Percentiles rank a stretch among this genome's conserved stretches.
Conservation (phyloP, 2,329 filamentous ascomycete species). For the Pyricularia sp. region DNA sequence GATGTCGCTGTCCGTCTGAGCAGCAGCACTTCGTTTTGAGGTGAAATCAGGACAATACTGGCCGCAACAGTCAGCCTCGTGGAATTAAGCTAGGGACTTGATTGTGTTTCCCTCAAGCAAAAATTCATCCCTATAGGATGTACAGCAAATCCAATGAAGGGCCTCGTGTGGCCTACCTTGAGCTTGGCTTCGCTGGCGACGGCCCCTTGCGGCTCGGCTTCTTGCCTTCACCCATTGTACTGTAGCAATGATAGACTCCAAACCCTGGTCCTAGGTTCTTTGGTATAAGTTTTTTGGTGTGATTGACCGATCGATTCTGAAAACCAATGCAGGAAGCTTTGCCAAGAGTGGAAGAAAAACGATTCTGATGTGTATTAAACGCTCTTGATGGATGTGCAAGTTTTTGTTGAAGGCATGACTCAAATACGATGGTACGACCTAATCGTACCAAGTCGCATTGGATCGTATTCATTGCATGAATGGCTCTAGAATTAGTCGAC, state of each 20-base stretch:
- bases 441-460: background rate
- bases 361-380: background rate
- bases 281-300: background rate
- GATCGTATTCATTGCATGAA: background rate
- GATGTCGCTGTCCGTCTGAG: constrained; percentile 79
- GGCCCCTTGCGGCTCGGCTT: background rate
- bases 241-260: background rate
- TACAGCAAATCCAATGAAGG: background rate
- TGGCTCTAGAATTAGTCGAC: background rate
- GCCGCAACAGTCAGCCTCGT: background rate
- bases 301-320: background rate
- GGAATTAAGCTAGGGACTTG: background rate
- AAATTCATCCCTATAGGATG: background rate
- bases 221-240: background rate
- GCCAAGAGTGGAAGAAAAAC: background rate
- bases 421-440: background rate
- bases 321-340: background rate
- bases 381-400: background rate
- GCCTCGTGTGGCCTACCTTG: background rate
- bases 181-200: background rate
- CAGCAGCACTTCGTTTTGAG: constrained; percentile 77
- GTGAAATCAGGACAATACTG: constrained; percentile 78
- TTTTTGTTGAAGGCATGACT: background rate
- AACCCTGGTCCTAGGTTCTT: background rate
- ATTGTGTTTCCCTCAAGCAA: background rate